phyloP scores from a whole-genome alignment of 352 stramenopile genomes.

The Blastocystis hominis region DNA sequence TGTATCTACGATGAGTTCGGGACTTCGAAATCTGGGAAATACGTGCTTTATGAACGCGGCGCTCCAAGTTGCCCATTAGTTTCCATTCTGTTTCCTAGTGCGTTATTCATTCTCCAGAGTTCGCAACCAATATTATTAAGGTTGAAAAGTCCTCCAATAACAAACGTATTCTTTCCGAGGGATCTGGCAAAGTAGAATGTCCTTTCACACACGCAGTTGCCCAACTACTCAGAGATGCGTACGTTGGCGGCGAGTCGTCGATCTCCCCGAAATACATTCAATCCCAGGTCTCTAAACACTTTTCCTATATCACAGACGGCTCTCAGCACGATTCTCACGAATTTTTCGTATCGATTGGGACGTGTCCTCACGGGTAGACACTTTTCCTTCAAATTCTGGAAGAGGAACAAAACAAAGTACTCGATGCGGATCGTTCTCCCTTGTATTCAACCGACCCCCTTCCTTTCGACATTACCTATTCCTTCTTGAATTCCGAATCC shows the following conservation, averaged over 20 bases:
- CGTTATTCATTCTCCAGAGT: slow-evolving; percentile 5
- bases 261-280: not conserved
- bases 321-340: slow-evolving; percentile 45
- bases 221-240: not conserved
- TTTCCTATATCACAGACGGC: slow-evolving; percentile 26
- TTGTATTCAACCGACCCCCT: not conserved
- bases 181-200: not conserved
- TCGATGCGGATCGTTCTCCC: not conserved
- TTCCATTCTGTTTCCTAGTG: not conserved
- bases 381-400: slow-evolving; percentile 36
- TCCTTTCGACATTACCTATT: not conserved
- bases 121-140: not conserved
- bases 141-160: not conserved
- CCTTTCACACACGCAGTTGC: not conserved
- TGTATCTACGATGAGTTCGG: slow-evolving; percentile 32
- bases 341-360: not conserved
- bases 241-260: not conserved
- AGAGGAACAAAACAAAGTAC: slow-evolving; percentile 40
- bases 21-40: slow-evolving; percentile 71
- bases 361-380: not conserved
- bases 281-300: not conserved
- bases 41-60: slow-evolving; percentile 77
- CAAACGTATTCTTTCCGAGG: not conserved
- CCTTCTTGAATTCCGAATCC: not conserved
- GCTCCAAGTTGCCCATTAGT: slow-evolving; percentile 63